Evolutionary conservation across 192 early-diverging fungal genomes (phyloP).

Genomic region (Coemansia asiatica): DNA sequence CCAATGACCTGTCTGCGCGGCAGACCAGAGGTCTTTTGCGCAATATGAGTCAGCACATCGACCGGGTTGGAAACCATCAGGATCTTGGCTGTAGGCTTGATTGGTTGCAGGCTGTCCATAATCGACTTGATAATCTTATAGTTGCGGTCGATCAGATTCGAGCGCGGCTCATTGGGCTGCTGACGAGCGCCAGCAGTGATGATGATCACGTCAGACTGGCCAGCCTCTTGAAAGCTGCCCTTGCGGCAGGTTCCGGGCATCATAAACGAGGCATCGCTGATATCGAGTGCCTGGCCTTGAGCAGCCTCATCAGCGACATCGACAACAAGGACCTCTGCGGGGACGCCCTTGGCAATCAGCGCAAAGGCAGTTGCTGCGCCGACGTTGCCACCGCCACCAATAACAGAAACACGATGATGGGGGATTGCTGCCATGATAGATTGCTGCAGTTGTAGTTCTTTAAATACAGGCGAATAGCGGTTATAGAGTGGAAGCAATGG

Average conservation of each 20-base stretch:
- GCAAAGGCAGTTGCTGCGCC: conserved; percentile 75
- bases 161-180: conserved; percentile 71
- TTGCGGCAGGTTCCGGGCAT: conserved; percentile 61
- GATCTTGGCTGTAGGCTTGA: conserved; percentile 70
- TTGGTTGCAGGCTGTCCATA: conserved; percentile 71
- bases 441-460: conserved; percentile 5
- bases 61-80: conserved; percentile 83
- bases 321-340: conserved; percentile 70
- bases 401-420: conserved; percentile 60
- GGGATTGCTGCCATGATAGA: conserved; percentile 28
- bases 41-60: conserved; percentile 80
- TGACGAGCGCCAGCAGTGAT: conserved; percentile 85
- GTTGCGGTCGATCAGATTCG: conserved; percentile 76
- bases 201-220: conserved; percentile 81
- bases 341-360: conserved; percentile 65
- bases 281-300: conserved; percentile 78
- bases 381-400: conserved; percentile 75
- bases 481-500: neutral
- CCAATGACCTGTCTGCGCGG: conserved; percentile 79
- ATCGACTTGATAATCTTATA: conserved; percentile 72
- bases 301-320: conserved; percentile 69
- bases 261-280: conserved; percentile 76
- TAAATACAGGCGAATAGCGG: conserved; percentile 6
- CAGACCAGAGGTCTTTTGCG: conserved; percentile 77
- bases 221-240: conserved; percentile 67